Evolutionary conservation across 2,329 filamentous ascomycete genomes (phyloP).

Genomic region (Lasiodiplodia theobromae): DNA sequence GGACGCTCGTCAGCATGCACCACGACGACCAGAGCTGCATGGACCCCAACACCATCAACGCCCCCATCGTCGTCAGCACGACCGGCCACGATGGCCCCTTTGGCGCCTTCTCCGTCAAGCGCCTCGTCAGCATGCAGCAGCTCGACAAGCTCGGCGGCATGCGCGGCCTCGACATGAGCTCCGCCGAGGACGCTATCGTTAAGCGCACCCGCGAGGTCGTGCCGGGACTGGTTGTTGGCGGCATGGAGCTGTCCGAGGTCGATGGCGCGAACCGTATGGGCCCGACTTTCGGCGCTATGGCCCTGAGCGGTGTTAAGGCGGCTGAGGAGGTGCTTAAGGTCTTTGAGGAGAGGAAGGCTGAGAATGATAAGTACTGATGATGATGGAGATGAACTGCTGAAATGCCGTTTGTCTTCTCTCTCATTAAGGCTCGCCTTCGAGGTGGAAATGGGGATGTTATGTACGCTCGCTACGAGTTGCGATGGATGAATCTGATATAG

Average conservation of each 20-base stretch:
- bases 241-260: slow-evolving; percentile 91
- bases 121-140: slow-evolving; percentile 85
- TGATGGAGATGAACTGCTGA: neutral
- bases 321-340: slow-evolving; percentile 84
- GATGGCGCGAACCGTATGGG: slow-evolving; percentile 94
- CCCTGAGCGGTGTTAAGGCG: slow-evolving; percentile 84
- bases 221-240: slow-evolving; percentile 88
- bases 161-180: slow-evolving; percentile 92
- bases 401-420: neutral
- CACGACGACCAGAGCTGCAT: slow-evolving; percentile 93
- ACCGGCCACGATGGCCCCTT: slow-evolving; percentile 92
- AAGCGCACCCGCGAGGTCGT: slow-evolving; percentile 89
- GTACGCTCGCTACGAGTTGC: slow-evolving; percentile 5
- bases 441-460: no score
- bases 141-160: slow-evolving; percentile 88
- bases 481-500: neutral
- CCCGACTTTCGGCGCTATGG: slow-evolving; percentile 90
- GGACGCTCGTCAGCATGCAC: slow-evolving; percentile 88
- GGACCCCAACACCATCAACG: slow-evolving; percentile 97
- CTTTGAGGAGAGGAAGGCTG: slow-evolving; percentile 77
- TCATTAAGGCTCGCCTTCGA: no score
- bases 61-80: slow-evolving; percentile 84
- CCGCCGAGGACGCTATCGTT: slow-evolving; percentile 90
- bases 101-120: slow-evolving; percentile 89
- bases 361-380: slow-evolving; percentile 63